Evolutionary conservation across 2,329 filamentous ascomycete genomes (phyloP), one percentile per base, ranked within the genome.

Genomic region (Fusarium humuli): DNA sequence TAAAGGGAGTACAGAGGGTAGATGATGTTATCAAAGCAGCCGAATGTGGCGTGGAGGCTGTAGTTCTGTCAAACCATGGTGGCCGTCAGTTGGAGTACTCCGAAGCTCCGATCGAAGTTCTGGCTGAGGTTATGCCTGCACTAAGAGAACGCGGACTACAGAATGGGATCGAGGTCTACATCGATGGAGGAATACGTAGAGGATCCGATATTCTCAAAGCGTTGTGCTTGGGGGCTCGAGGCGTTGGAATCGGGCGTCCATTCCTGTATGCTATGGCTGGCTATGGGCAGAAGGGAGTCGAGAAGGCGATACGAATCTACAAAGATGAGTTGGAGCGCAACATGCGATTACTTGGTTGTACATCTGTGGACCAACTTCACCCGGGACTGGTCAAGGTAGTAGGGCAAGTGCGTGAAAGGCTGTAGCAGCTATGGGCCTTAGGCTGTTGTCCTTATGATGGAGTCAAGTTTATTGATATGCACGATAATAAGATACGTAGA

Each of bases 281-380:
- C 6, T 98, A 98, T 77, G 95, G 95, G 1, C 82, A 93, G 56
- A 86, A 90, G 3, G 96, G 95, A 64, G 94, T 98, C n/a, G 93
- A 97, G 77, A 88, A 93, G 37, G 95, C 95, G 25, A 97, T 98
- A 90, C 91, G 94, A 78, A 83, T 97, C 63, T 86, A 97, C 73
- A 93, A 92, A 82, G 95, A 98, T 76, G 96, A 98, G 85, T 92
- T 98, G 89, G 94, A 97, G 83, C 98, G 98, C 94, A 95, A 94
- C 76, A 98, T 98, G 95, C 88, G 96, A 5, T 83, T 98, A 66
- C 92, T 98, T 73, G 96, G 96, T 7, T 92, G 90, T 58, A 87
- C 86, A 12, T 90, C 82, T 57, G 79, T 99, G 16, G 88, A 89
- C 34, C 90, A 98, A 72, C 82, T 98, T 62, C 47, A 62, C 3